Base-by-base conservation (phyloP, 2,329 filamentous ascomycete genomes). In the Colletotrichum liriopes region DNA sequence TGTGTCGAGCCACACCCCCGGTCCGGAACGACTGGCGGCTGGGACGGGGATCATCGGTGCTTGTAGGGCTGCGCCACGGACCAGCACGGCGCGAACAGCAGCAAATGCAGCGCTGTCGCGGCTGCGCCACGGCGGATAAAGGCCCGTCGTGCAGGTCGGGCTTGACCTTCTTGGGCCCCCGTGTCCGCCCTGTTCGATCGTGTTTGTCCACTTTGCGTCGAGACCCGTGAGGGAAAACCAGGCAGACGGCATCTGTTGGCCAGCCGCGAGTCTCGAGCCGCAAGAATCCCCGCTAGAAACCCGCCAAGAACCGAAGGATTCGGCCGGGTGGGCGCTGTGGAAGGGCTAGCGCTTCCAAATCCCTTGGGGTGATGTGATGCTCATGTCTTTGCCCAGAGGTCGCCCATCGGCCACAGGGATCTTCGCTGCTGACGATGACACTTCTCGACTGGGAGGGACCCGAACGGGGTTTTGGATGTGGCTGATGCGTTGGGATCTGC, bases 271-370 rank as follows among this genome's bases (percentile, higher is more conserved):
- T 58, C 23, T 52, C 26, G 35, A 23, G 45, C 41, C 18, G 16
- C 45, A 14, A 39, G 8, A 51, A 29, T 9, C 32, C 3, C 20
- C 39, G 29, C 39, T 60, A 35, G 58, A 45, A 39, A 3, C 43
- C 29, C 35, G 60, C 60, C 60, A 63, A 63, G 45, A 26, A 29
- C 41, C 47, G n/a, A 63, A 63, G 60, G 60, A 63, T 63, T 29
- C 16, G 60, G 32, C 35, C 32, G n/a, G 8, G 5, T 35, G 39
- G 29, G 20, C 26, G 29, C n/a, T 16, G 8, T n/a, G 45, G 47
- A 16, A 18, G 32, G 45, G 14, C 43, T n/a, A 62, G 45, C 59
- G 39, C 32, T 23, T 18, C 35, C 29, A 37, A 51, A 51, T 62
- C 23, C 37, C 60, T 62, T 41, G 45, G 45, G 35, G 29, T 51